These are phyloP conservation scores for Rosellinia necatrix DNA, from an alignment of 2,329 filamentous ascomycete genomes.

Conservation along the genomic window DNA sequence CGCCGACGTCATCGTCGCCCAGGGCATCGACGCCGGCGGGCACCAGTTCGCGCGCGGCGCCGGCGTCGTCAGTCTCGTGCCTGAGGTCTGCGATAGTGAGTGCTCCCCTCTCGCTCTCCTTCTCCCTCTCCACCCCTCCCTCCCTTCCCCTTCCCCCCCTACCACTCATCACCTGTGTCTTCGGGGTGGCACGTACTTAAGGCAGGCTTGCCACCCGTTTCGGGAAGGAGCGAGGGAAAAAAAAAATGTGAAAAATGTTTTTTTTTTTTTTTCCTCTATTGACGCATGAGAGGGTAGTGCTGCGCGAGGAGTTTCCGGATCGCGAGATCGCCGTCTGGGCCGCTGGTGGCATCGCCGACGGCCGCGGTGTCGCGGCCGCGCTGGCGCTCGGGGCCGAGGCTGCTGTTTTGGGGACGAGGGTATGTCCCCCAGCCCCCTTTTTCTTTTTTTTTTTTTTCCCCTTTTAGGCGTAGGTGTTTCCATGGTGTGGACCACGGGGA, in stretches of 20 bases:
- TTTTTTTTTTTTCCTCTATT: too few relatives aligned
- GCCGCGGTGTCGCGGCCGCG: constrained; percentile 51
- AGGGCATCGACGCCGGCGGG: constrained; percentile 58
- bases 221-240: too few relatives aligned
- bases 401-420: constrained; percentile 36
- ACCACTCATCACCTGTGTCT: too few relatives aligned
- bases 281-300: too few relatives aligned
- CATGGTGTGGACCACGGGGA: too few relatives aligned
- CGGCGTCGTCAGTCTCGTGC: constrained; percentile 51
- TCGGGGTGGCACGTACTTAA: too few relatives aligned
- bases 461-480: too few relatives aligned
- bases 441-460: too few relatives aligned
- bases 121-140: neutral
- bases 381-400: constrained; percentile 48
- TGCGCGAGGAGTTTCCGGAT: constrained; percentile 37
- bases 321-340: constrained; percentile 46
- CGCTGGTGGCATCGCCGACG: constrained; percentile 55
- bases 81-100: constrained; percentile 50
- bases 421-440: constrained; percentile 24
- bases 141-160: too few relatives aligned
- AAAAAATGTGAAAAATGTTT: too few relatives aligned
- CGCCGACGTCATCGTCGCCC: constrained; percentile 55
- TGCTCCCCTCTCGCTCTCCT: neutral
- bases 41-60: constrained; percentile 54
- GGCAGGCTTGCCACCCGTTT: too few relatives aligned